phyloP scores from a whole-genome alignment of 2,329 filamentous ascomycete genomes.

The Botrytis hyacinthi region DNA sequence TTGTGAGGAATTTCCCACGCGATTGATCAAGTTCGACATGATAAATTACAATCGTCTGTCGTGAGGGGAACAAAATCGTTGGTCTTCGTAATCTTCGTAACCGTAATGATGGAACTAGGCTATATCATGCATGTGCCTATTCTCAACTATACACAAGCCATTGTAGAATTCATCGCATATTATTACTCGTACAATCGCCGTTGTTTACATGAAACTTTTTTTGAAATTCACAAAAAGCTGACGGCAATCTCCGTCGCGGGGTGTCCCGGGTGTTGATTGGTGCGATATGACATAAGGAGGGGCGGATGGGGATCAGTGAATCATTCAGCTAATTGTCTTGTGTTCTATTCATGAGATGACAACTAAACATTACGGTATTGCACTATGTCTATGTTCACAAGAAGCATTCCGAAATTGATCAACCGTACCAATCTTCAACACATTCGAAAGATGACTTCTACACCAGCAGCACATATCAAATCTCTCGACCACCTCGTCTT shows the following conservation, averaged over 20 bases:
- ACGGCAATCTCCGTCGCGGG: slow-evolving; percentile 16
- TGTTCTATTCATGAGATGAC: neutral
- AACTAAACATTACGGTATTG: neutral
- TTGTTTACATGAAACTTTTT: slow-evolving; percentile 9
- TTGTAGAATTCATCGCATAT: neutral
- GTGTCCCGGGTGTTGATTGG: slow-evolving; percentile 12
- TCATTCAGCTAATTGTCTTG: neutral
- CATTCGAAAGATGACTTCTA: slow-evolving; percentile 17
- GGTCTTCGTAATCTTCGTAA: neutral
- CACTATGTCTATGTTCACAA: neutral
- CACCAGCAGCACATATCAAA: slow-evolving; percentile 29
- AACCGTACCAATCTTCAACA: neutral
- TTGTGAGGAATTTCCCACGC: slow-evolving; percentile 27
- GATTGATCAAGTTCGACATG: slow-evolving; percentile 36
- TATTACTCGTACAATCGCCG: neutral
- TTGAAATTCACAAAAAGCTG: neutral
- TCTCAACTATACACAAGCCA: neutral
- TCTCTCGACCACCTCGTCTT: slow-evolving; percentile 59
- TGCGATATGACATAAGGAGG: slow-evolving; percentile 13
- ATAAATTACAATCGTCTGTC: slow-evolving; percentile 4
- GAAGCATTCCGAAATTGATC: neutral
- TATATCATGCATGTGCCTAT: neutral
- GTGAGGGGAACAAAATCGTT: neutral
- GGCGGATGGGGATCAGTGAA: neutral
- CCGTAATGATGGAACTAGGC: neutral